Conservation (phyloP, 2,329 filamentous ascomycete species). For the Fusarium nelsonii region DNA sequence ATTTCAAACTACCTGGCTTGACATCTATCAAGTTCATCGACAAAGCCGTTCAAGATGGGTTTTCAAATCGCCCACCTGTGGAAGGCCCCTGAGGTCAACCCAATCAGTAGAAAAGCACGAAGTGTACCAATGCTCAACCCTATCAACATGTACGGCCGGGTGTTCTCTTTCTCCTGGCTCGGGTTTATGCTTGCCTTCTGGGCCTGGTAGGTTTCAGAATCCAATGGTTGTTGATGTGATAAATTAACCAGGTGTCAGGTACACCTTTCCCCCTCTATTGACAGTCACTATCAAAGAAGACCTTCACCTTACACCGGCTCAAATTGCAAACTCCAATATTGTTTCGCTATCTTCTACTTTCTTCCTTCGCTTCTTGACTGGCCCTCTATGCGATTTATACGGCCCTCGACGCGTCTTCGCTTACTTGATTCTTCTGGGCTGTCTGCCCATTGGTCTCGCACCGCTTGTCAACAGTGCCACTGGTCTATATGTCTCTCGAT, state of each 20-base stretch:
- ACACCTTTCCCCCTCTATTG: conserved; percentile 87
- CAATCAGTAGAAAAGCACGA: conserved; percentile 84
- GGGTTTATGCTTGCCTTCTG: conserved; percentile 90
- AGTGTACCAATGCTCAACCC: conserved; percentile 85
- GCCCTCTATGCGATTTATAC: conserved; percentile 86
- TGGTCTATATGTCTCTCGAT: conserved; percentile 79
- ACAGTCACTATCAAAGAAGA: conserved; percentile 84
- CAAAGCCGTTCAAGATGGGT: conserved; percentile 44
- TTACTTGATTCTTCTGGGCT: conserved; percentile 79
- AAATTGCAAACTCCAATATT: conserved; percentile 92
- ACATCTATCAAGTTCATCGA: background rate
- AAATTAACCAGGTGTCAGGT: conserved; percentile 54
- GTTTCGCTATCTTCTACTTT: conserved; percentile 78
- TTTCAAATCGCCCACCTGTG: conserved; percentile 49
- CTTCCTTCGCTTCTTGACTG: conserved; percentile 80
- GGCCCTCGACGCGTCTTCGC: conserved; percentile 86
- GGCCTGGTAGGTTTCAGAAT: conserved; percentile 70
- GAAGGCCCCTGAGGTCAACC: conserved; percentile 77
- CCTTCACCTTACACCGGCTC: conserved; percentile 74
- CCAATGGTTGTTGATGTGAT: background rate
- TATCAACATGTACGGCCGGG: conserved; percentile 82
- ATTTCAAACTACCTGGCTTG: background rate
- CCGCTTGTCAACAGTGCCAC: conserved; percentile 74
- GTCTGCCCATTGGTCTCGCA: conserved; percentile 84
- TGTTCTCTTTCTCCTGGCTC: conserved; percentile 91